Evolutionary conservation across 2,329 filamentous ascomycete species (phyloP), one percentile per base, ranked within the genome.

Genomic region (Cladosporium sp.): DNA sequence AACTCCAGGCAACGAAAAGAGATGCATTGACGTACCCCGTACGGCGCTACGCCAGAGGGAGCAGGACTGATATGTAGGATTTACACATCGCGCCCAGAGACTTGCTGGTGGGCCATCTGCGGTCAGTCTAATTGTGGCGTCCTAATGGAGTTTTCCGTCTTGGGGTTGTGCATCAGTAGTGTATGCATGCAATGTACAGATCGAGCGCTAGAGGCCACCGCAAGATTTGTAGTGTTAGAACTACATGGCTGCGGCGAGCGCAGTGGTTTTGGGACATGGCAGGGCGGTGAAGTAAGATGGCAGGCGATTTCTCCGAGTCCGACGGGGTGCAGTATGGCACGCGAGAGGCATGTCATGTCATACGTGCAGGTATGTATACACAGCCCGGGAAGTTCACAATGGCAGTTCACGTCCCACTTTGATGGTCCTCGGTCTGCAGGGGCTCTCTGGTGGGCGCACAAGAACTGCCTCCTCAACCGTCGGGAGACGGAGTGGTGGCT

Each of bases 401-500:
- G 45, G 45, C 45, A 48, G 18, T 34, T 40, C 27, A 32, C 9
- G n/a, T n/a, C n/a, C n/a, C n/a, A n/a, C n/a, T n/a, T n/a, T n/a
- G n/a, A n/a, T n/a, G n/a, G n/a, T n/a, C n/a, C n/a, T n/a, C 9
- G 22, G 22, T 27, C 22, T 27, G 22, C 22, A 27, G 22, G 22
- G 22, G 22, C 22, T 27, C 22, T 27, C 9, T 27, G 4, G 22
- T 4, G 5, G 22, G 22, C 22, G 22, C 22, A 27, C 22, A 27
- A 9, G 22, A 27, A 9, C 22, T 9, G 9, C 9, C 5, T 27
- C 22, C 22, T 27, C 22, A 27, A 27, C 22, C 22, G 22, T 9
- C 22, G 22, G 22, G 22, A 27, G 22, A 27, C 22, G 22, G 22
- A n/a, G n/a, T n/a, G 22, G 22, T 27, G 22, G 22, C 22, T 27